Percentiles rank a stretch among this genome's conserved stretches.
phyloP scores from a whole-genome alignment of 2,329 filamentous ascomycete species.

The Nemania bipapillata region DNA sequence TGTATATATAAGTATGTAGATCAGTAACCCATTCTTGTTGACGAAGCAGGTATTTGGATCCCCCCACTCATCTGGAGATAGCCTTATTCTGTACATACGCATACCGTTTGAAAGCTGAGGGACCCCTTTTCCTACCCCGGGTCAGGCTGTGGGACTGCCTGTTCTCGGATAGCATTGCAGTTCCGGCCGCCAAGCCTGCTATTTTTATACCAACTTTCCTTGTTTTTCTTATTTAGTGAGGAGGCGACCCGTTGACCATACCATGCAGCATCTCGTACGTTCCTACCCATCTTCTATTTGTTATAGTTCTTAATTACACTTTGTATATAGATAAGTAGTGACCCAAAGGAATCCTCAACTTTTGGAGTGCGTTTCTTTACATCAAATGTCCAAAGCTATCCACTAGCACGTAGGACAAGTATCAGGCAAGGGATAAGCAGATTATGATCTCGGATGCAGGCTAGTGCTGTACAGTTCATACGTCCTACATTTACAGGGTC shows the following conservation, averaged over 20 bases:
- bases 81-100: no score
- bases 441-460: background rate
- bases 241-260: no score
- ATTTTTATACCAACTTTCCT: constrained; percentile 28
- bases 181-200: constrained; percentile 1
- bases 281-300: background rate
- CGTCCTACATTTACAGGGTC: background rate
- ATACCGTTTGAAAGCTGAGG: constrained; percentile 10
- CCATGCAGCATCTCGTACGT: no score
- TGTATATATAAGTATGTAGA: background rate
- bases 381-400: background rate
- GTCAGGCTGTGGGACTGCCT: background rate
- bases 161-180: background rate
- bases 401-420: background rate
- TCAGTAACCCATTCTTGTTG: no score
- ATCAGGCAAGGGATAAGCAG: background rate
- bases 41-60: no score
- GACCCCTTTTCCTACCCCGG: constrained; percentile 20
- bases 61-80: no score
- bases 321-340: no score
- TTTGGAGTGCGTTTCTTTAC: background rate
- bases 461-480: background rate
- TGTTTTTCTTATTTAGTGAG: background rate
- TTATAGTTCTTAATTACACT: no score
- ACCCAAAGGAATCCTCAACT: no score